A percentile compares a stretch with the other conserved stretches of the same genome.
phyloP scores from a whole-genome alignment of 1,284 basidiomycete genomes.

The Mrakiaceae sp. region DNA sequence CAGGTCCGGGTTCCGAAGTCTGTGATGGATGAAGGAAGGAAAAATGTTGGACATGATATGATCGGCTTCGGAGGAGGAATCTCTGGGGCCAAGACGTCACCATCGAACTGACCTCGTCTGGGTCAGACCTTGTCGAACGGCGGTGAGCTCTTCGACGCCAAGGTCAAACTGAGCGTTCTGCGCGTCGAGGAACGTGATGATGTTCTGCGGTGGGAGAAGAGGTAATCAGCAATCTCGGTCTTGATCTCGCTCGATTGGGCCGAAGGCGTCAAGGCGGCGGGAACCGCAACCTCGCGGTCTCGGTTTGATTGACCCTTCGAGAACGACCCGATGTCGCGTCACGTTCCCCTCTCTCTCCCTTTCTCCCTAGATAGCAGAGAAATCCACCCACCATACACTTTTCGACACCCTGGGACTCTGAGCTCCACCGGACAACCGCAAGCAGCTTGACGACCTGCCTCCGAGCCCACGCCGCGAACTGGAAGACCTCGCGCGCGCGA shows the following conservation, averaged over 20 bases:
- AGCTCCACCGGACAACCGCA: slow-evolving; percentile 68
- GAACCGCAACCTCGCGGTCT: background rate
- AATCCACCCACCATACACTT: slow-evolving; percentile 56
- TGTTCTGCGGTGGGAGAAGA: slow-evolving; percentile 44
- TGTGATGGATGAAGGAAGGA: slow-evolving; percentile 25
- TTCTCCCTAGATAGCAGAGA: background rate
- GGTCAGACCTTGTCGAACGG: slow-evolving; percentile 45
- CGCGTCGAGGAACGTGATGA: slow-evolving; percentile 67
- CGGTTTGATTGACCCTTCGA: background rate
- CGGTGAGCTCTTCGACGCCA: slow-evolving; percentile 51
- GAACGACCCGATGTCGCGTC: background rate
- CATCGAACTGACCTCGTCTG: slow-evolving; percentile 27
- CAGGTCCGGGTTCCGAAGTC: slow-evolving; percentile 79
- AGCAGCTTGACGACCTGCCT: slow-evolving; percentile 82
- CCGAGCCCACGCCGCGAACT: slow-evolving; percentile 77
- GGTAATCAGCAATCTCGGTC: background rate
- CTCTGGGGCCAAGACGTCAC: background rate
- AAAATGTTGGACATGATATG: background rate
- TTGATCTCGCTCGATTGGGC: background rate
- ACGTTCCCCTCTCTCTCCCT: background rate
- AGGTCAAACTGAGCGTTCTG: slow-evolving; percentile 73
- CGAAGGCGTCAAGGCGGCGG: background rate
- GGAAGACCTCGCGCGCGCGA: slow-evolving; percentile 66
- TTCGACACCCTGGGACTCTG: slow-evolving; percentile 64
- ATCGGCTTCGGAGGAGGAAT: background rate